Percentiles rank a stretch among this genome's conserved stretches.
Conservation (phyloP, 345 rosid species). For the Populus nigra region DNA sequence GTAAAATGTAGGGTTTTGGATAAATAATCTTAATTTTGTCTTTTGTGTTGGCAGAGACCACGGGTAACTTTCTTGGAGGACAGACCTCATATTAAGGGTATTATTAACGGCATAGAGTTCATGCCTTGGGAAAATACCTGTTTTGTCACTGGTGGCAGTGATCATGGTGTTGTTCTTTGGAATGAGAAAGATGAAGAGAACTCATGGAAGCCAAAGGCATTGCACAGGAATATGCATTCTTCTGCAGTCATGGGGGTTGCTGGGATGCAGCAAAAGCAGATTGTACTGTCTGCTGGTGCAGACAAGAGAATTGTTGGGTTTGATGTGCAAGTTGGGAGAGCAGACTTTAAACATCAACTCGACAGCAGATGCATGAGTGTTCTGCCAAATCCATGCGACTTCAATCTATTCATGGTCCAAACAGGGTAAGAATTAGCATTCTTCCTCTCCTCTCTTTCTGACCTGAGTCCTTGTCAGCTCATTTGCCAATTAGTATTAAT, state of each 20-base stretch:
- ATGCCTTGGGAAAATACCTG: slow-evolving; percentile 74
- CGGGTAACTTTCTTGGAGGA: slow-evolving; percentile 64
- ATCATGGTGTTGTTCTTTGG: slow-evolving; percentile 85
- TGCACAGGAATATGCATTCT: slow-evolving; percentile 78
- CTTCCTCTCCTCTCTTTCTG: neutral
- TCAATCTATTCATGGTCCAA: slow-evolving; percentile 92
- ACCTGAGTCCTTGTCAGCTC: neutral
- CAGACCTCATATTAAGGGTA: slow-evolving; percentile 84
- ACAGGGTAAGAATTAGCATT: slow-evolving; percentile 60
- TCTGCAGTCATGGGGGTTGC: slow-evolving; percentile 97
- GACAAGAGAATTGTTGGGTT: slow-evolving; percentile 83
- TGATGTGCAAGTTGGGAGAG: slow-evolving; percentile 65
- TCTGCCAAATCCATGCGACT: slow-evolving; percentile 85
- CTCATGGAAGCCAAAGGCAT: slow-evolving; percentile 67
- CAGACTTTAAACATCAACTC: slow-evolving; percentile 70
- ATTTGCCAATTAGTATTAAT: neutral
- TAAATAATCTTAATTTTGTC: neutral
- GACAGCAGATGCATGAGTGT: slow-evolving; percentile 96
- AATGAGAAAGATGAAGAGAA: slow-evolving; percentile 56
- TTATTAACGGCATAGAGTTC: slow-evolving; percentile 71
- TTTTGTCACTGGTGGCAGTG: slow-evolving; percentile 88
- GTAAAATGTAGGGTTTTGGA: neutral
- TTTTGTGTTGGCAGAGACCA: slow-evolving; percentile 38
- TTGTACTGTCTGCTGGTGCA: slow-evolving; percentile 79
- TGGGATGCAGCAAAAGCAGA: slow-evolving; percentile 73